phyloP scores from a whole-genome alignment of 176 grass and related monocot genomes.

The Chloris gayana region DNA sequence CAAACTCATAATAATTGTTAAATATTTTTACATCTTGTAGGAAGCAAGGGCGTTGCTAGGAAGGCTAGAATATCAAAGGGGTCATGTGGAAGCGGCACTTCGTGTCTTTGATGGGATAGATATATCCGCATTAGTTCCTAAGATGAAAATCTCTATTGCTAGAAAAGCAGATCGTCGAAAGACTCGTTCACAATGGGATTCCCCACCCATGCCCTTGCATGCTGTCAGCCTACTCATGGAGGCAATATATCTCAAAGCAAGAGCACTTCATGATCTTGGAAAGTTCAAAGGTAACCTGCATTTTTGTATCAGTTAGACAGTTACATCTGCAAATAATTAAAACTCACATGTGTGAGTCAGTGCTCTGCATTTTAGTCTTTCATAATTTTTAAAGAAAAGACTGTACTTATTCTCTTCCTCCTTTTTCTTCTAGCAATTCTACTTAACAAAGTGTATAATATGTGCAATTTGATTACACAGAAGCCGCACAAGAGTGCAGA shows the following conservation, averaged over 20 bases:
- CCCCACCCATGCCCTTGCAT: constrained; percentile 76
- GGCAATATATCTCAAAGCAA: constrained; percentile 88
- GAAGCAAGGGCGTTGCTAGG: constrained; percentile 96
- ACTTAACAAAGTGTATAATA: constrained; percentile 19
- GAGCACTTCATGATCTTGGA: constrained; percentile 88
- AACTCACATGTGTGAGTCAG: not conserved
- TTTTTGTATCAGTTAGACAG: constrained; percentile 15
- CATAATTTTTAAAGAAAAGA: constrained; percentile 23
- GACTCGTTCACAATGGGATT: constrained; percentile 54
- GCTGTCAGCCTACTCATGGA: constrained; percentile 87
- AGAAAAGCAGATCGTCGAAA: constrained; percentile 68
- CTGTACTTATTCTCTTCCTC: constrained; percentile 1
- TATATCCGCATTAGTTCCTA: constrained; percentile 67
- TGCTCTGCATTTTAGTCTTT: constrained; percentile 8
- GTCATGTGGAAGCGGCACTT: constrained; percentile 87
- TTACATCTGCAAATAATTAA: constrained; percentile 5
- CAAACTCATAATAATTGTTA: constrained; percentile 4
- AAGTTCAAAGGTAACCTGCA: constrained; percentile 73
- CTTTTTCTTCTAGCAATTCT: constrained; percentile 24
- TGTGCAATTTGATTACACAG: constrained; percentile 58
- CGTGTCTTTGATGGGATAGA: constrained; percentile 92
- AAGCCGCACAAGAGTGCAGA: constrained; percentile 86
- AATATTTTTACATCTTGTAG: constrained; percentile 54
- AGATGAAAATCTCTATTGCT: constrained; percentile 81
- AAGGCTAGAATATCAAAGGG: constrained; percentile 90